Evolutionary conservation across 495 filamentous ascomycete species (phyloP).

Genomic region (Stereocaulon alpinum): DNA sequence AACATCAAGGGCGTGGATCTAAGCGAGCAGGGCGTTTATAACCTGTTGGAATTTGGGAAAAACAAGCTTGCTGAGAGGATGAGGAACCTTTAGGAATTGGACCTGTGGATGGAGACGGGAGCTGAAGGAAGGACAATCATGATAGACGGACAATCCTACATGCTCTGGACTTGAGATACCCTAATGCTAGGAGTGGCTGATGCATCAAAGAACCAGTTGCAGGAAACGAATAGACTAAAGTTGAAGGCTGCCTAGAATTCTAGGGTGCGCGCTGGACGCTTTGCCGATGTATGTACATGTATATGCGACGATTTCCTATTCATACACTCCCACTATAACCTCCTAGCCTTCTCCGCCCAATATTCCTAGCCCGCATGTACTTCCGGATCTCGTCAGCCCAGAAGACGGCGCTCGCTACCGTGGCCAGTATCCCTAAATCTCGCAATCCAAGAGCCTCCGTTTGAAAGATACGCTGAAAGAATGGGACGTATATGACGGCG

Average conservation of each 20-base stretch:
- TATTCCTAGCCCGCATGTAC: conserved; percentile 36
- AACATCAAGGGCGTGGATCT: conserved; percentile 89
- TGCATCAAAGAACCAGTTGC: background rate
- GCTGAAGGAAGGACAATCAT: background rate
- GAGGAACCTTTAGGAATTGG: conserved; percentile 49
- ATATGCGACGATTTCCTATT: conserved; percentile 12
- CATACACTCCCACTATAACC: conserved; percentile 42
- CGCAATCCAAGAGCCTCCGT: conserved; percentile 69
- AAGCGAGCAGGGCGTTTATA: conserved; percentile 89
- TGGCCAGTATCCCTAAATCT: conserved; percentile 62
- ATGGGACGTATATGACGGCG: conserved; percentile 86
- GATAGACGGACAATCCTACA: background rate
- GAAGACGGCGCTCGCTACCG: conserved; percentile 78
- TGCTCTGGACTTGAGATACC: background rate
- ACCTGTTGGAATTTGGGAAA: conserved; percentile 92
- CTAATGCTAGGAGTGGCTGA: background rate
- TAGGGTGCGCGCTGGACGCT: background rate
- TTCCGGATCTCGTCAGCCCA: conserved; percentile 91
- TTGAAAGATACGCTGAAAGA: conserved; percentile 88
- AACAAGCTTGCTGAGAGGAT: conserved; percentile 82
- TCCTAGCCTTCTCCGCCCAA: conserved; percentile 24
- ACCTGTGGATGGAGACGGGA: too few relatives aligned
- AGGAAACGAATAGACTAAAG: background rate
- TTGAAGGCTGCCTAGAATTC: background rate
- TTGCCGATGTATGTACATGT: conserved; percentile 18